phyloP scores from a whole-genome alignment of 2,329 filamentous ascomycete genomes.

The Colletotrichum tamarilloi region DNA sequence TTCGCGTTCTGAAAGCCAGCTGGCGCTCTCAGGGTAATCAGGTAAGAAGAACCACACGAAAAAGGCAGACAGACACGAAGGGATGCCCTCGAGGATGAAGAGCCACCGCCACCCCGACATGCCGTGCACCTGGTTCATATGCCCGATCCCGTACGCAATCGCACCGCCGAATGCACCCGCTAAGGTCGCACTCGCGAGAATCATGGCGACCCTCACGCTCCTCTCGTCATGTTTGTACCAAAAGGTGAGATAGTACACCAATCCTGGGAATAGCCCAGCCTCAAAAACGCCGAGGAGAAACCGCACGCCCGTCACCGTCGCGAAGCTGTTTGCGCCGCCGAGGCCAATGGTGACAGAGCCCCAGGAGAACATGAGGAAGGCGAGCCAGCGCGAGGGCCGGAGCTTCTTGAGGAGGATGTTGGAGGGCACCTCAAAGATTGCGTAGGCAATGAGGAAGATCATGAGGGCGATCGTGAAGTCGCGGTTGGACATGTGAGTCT shows the following conservation, averaged over 20 bases:
- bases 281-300: constrained; percentile 56
- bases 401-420: constrained; percentile 51
- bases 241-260: constrained; percentile 54
- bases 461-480: constrained; percentile 70
- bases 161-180: constrained; percentile 49
- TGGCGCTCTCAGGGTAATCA: constrained; percentile 54
- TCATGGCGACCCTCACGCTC: constrained; percentile 53
- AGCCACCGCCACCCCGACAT: constrained; percentile 48
- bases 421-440: constrained; percentile 53
- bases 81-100: constrained; percentile 56
- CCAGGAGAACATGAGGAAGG: constrained; percentile 51
- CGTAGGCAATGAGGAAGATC: constrained; percentile 65
- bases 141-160: constrained; percentile 44
- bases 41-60: constrained; percentile 48
- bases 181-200: constrained; percentile 49
- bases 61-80: constrained; percentile 44
- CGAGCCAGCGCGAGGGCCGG: constrained; percentile 49
- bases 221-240: constrained; percentile 60
- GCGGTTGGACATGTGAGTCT: constrained; percentile 69
- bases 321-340: constrained; percentile 49
- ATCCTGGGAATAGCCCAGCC: constrained; percentile 54
- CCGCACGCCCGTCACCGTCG: constrained; percentile 50
- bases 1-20: constrained; percentile 51
- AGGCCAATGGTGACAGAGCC: constrained; percentile 51
- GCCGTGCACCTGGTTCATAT: constrained; percentile 41